Conservation (phyloP, 2,329 filamentous ascomycete species). For the Xylariaceae sp. region DNA sequence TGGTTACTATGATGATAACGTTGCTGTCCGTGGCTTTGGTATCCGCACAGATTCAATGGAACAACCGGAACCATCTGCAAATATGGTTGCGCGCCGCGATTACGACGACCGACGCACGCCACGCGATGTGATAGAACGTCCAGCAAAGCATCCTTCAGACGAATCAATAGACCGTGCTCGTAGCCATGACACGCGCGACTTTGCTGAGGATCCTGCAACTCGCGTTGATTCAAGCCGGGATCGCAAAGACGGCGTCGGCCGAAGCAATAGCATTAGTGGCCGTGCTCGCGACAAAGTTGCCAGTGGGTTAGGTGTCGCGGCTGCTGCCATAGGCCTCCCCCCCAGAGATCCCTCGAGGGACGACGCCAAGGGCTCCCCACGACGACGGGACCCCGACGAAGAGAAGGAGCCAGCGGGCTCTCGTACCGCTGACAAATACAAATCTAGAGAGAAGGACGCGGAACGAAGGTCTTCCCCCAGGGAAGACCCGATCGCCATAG, state of each 20-base stretch:
- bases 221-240: conserved; percentile 34
- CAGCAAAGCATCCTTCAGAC: conserved; percentile 34
- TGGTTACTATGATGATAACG: conserved; percentile 50
- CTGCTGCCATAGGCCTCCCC: conserved; percentile 50
- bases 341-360: conserved; percentile 46
- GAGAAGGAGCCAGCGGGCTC: conserved; percentile 28
- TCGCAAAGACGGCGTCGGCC: conserved; percentile 38
- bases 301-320: conserved; percentile 51
- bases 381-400: conserved; percentile 33
- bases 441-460: conserved; percentile 33
- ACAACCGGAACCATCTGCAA: conserved; percentile 36
- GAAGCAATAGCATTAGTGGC: conserved; percentile 43
- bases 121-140: conserved; percentile 37
- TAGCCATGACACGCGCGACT: conserved; percentile 26
- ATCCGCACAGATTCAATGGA: conserved; percentile 48
- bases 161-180: conserved; percentile 33
- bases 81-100: conserved; percentile 36
- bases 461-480: conserved; percentile 30
- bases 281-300: conserved; percentile 52
- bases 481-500: conserved; percentile 28
- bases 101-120: conserved; percentile 49
- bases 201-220: conserved; percentile 25
- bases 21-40: conserved; percentile 54
- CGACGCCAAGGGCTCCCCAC: conserved; percentile 36
- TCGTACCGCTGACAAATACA: conserved; percentile 34